Evolutionary conservation across 257 asterid species (phyloP), one percentile per base, ranked within the genome.

Genomic region (Orobanche coerulescens): DNA sequence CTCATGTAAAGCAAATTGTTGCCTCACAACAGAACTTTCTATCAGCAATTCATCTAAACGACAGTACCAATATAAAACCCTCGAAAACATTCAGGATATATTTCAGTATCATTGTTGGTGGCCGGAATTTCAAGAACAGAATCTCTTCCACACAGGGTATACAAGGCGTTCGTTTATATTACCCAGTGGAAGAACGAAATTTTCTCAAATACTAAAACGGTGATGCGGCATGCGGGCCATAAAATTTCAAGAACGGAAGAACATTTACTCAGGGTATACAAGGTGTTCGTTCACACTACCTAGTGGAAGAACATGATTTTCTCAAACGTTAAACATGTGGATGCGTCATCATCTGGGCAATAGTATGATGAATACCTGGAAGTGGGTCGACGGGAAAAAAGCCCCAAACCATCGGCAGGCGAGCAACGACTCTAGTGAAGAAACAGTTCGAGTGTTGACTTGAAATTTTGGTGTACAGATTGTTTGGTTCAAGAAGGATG

Each of bases 341-440:
- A 11, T 0, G 31, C 46, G 25, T 18, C 49, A 30, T n/a, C 51
- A 60, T 16, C 18, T 2, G 19, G 19, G 20, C n/a, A 43, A 19
- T 12, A 36, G 18, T 15, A 40, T 5, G 58, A 39, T 11, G 56
- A 47, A 49, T 76, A 87, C 95, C 96, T 83, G 95, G 85, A 70
- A 81, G 79, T 57, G 98, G 94, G 86, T 86, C 96, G 19, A 80
- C 71, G 6, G 96, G 95, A 61, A 84, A 79, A 36, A 92, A 84
- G 13, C 87, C 93, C 98, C 98, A 92, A 74, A 92, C 98, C 98
- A 92, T 92, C 43, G 69, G n/a, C 39, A 49, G 44, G 33, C 50
- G 37, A 36, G 43, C 65, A 20, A 24, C 28, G 25, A 39, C 49
- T 23, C 65, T 14, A 24, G 46, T 24, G 34, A 33, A 14, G 31